Evolutionary conservation across 1,139 yeast genomes (phyloP).

Genomic region (Kodamaea alishanica): DNA sequence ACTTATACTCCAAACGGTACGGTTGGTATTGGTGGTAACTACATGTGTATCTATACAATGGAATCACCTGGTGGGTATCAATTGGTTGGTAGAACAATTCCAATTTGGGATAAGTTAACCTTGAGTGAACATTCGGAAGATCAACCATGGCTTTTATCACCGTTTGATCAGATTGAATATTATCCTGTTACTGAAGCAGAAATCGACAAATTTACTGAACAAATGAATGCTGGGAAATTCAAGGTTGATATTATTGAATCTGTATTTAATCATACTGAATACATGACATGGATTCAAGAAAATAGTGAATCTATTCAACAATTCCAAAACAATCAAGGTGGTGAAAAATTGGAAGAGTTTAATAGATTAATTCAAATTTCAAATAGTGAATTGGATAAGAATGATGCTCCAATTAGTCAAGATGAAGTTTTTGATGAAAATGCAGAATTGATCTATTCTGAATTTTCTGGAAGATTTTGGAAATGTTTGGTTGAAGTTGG

Average conservation of each 20-base stretch:
- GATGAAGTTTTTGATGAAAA: constrained; percentile 62
- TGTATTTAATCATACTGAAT: constrained; percentile 78
- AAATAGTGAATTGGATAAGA: constrained; percentile 66
- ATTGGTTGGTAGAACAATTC: constrained; percentile 92
- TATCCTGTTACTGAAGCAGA: constrained; percentile 87
- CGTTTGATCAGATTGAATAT: constrained; percentile 92
- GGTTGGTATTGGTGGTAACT: constrained; percentile 97
- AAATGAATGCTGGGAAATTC: constrained; percentile 78
- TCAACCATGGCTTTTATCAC: constrained; percentile 84
- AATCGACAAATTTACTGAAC: constrained; percentile 65
- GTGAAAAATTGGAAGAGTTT: constrained; percentile 81
- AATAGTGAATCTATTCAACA: constrained; percentile 69
- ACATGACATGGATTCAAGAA: constrained; percentile 72
- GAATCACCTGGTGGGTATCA: constrained; percentile 99
- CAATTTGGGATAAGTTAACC: constrained; percentile 93
- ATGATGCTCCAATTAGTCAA: constrained; percentile 37
- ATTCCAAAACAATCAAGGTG: constrained; percentile 65
- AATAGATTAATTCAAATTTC: constrained; percentile 78
- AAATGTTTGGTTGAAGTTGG: constrained; percentile 81
- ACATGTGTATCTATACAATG: constrained; percentile 98
- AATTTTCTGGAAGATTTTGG: constrained; percentile 96
- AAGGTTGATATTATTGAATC: constrained; percentile 70
- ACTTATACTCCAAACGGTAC: constrained; percentile 95
- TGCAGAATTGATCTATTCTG: constrained; percentile 85
- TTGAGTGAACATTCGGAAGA: constrained; percentile 62